Evolutionary conservation across 192 early-diverging fungal genomes (phyloP).

Genomic region (Paraglomus brasilianum): DNA sequence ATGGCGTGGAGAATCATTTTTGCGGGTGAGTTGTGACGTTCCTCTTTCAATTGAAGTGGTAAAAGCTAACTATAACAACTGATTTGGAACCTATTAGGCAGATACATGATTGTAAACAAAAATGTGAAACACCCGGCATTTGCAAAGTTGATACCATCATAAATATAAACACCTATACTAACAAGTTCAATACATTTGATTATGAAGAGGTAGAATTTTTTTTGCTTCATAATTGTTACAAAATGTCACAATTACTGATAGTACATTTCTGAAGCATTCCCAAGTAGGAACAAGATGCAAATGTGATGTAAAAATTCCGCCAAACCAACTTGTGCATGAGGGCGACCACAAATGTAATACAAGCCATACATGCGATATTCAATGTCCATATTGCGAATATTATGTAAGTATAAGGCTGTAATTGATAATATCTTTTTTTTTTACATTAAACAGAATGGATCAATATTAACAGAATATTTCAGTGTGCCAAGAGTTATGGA

Average conservation of each 20-base stretch:
- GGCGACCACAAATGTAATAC: too few relatives aligned
- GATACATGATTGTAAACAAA: conserved; percentile 24
- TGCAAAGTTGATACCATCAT: conserved; percentile 19
- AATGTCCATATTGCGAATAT: conserved; percentile 28
- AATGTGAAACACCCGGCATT: conserved; percentile 17
- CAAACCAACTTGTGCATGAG: conserved; percentile 34
- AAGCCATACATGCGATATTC: conserved; percentile 22
- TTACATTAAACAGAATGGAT: background rate
- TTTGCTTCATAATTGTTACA: background rate
- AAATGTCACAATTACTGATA: background rate
- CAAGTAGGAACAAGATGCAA: conserved; percentile 30
- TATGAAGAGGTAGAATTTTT: background rate
- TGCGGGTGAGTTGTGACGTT: too few relatives aligned
- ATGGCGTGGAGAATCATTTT: conserved; percentile 1
- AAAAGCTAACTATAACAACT: too few relatives aligned
- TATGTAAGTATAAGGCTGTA: too few relatives aligned
- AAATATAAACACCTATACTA: too few relatives aligned
- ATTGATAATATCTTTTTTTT: too few relatives aligned
- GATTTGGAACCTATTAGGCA: too few relatives aligned
- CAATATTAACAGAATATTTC: background rate
- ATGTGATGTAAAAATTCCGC: conserved; percentile 40
- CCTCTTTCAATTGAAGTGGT: too few relatives aligned
- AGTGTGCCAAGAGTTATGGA: conserved; percentile 35
- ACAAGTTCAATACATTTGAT: too few relatives aligned
- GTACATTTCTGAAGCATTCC: conserved; percentile 24